Percentiles rank a stretch among this genome's conserved stretches.
Conservation (phyloP, 805 yeast genomes). For the Ogataea corticis region DNA sequence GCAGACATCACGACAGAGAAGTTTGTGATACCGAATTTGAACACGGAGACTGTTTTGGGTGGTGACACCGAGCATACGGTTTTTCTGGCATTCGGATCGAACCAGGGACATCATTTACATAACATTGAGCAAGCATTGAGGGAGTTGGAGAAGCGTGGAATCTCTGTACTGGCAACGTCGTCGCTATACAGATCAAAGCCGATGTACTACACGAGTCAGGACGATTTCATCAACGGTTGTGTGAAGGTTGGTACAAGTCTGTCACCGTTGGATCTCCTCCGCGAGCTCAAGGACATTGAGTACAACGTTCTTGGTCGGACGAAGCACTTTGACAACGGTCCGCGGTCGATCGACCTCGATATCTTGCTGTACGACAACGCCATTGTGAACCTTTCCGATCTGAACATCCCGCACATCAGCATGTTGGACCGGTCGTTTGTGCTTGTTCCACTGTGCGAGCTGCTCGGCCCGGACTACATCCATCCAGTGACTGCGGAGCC, state of each 20-base stretch:
- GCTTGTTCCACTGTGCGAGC: slow-evolving; percentile 81
- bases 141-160: slow-evolving; percentile 40
- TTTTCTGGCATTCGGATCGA: slow-evolving; percentile 87
- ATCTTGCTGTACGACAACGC: slow-evolving; percentile 69
- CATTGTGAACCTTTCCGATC: slow-evolving; percentile 53
- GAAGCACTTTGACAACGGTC: slow-evolving; percentile 86
- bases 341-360: slow-evolving; percentile 88
- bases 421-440: slow-evolving; percentile 93
- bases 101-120: slow-evolving; percentile 67
- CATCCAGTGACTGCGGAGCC: slow-evolving; percentile 92
- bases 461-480: slow-evolving; percentile 59
- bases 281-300: slow-evolving; percentile 71
- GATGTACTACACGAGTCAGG: slow-evolving; percentile 84
- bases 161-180: slow-evolving; percentile 62
- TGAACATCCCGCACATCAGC: slow-evolving; percentile 81
- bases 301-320: slow-evolving; percentile 67
- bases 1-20: slow-evolving; percentile 17
- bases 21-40: slow-evolving; percentile 32
- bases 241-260: slow-evolving; percentile 61
- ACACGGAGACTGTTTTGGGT: slow-evolving; percentile 20
- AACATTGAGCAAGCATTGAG: slow-evolving; percentile 61
- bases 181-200: slow-evolving; percentile 87
- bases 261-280: slow-evolving; percentile 64
- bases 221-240: slow-evolving; percentile 82
- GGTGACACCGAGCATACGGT: slow-evolving; percentile 45